These are phyloP conservation scores for Trichothecium sympodiale DNA, from an alignment of 2,329 filamentous ascomycete species.

Conservation along the genomic window DNA sequence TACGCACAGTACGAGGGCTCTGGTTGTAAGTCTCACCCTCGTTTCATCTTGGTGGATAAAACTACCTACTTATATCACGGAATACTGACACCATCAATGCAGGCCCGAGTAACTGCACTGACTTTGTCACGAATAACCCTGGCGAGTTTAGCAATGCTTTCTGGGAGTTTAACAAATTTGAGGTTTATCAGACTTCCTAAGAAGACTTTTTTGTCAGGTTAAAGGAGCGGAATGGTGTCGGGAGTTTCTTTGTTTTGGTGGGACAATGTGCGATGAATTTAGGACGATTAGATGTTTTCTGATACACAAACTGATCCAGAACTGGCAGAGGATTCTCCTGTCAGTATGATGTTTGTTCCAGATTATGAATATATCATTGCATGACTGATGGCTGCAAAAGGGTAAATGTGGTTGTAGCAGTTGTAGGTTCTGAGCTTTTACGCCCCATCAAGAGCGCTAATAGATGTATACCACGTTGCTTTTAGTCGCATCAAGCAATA, in stretches of 20 bases:
- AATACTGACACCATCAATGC: conserved; percentile 10
- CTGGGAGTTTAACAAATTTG: conserved; percentile 54
- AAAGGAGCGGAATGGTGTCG: not conserved
- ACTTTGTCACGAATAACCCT: conserved; percentile 47
- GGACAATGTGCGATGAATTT: too few relatives aligned
- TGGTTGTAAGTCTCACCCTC: conserved; percentile 23
- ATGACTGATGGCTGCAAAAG: too few relatives aligned
- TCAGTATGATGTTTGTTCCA: too few relatives aligned
- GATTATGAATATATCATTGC: too few relatives aligned
- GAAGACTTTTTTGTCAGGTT: not conserved
- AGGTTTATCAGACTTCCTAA: conserved; percentile 36
- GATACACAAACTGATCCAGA: too few relatives aligned
- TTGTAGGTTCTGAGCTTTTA: too few relatives aligned
- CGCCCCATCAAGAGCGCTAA: too few relatives aligned
- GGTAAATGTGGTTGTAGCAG: too few relatives aligned
- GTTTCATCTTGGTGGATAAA: not conserved
- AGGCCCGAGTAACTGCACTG: conserved; percentile 44
- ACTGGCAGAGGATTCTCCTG: too few relatives aligned
- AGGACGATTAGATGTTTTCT: too few relatives aligned
- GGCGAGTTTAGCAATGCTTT: conserved; percentile 45
- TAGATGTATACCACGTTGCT: too few relatives aligned
- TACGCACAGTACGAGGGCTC: conserved; percentile 34
- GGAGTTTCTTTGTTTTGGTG: not conserved
- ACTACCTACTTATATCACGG: not conserved
- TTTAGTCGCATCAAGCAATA: too few relatives aligned